A percentile compares a stretch with the other conserved stretches of the same genome.
These are phyloP conservation scores for Cryptococcus sp. DNA, from an alignment of 1,284 basidiomycete genomes.

Conservation along the genomic window DNA sequence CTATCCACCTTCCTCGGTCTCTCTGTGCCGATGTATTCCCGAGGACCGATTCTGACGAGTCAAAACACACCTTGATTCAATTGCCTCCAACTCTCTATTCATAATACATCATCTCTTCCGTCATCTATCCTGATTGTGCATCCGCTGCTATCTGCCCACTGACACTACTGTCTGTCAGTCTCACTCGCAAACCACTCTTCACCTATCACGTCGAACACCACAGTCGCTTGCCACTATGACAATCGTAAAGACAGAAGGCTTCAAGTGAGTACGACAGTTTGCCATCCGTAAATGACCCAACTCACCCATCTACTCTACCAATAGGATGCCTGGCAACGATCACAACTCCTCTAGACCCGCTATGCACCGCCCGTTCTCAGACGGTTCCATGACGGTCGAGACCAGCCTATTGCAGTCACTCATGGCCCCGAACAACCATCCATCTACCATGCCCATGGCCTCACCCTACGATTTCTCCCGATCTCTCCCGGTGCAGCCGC, in stretches of 20 bases:
- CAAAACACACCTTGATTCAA: too few relatives aligned
- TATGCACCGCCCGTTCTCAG: conserved; percentile 44
- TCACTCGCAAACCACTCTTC: too few relatives aligned
- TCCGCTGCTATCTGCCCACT: too few relatives aligned
- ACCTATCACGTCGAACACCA: too few relatives aligned
- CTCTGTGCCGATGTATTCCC: too few relatives aligned
- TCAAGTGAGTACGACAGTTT: conserved; percentile 25
- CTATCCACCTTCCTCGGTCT: too few relatives aligned
- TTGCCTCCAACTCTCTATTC: too few relatives aligned
- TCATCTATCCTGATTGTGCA: too few relatives aligned
- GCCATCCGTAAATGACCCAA: background rate
- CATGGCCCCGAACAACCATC: conserved; percentile 24
- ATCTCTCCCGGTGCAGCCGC: conserved; percentile 17
- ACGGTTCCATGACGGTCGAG: conserved; percentile 47
- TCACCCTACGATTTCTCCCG: conserved; percentile 23
- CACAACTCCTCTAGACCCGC: conserved; percentile 26
- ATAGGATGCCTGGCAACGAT: conserved; percentile 24
- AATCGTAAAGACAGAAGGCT: conserved; percentile 37
- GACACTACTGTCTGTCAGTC: too few relatives aligned
- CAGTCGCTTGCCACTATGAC: conserved; percentile 3
- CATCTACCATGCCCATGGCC: conserved; percentile 6
- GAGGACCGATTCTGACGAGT: too few relatives aligned
- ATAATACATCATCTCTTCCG: too few relatives aligned
- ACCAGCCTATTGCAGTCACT: conserved; percentile 41
- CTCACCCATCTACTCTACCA: background rate